Conservation (phyloP, 2,329 filamentous ascomycete genomes). For the Colletotrichum sp. region DNA sequence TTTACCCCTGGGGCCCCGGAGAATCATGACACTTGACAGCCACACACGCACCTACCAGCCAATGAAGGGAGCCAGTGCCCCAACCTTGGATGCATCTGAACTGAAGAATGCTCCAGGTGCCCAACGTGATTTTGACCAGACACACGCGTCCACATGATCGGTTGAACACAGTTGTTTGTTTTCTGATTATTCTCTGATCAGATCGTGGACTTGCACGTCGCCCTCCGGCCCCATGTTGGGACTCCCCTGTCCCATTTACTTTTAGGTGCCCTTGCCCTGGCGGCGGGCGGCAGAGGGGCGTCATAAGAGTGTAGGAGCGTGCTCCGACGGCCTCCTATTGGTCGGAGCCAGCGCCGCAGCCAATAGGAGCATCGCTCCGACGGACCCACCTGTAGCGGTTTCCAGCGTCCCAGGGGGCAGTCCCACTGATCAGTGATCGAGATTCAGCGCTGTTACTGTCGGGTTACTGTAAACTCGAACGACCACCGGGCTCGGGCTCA, state of each 20-base stretch:
- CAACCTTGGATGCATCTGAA: neutral
- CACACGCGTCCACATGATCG: neutral
- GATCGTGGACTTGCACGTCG: neutral
- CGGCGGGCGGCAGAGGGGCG: neutral
- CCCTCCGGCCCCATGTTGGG: neutral
- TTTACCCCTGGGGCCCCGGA: neutral
- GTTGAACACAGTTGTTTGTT: neutral
- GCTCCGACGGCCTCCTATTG: conserved; percentile 16
- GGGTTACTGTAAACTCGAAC: neutral
- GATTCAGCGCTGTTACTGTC: neutral
- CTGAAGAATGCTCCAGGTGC: neutral
- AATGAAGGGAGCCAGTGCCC: neutral
- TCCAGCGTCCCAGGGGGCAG: neutral
- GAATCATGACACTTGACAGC: neutral
- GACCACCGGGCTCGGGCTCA: neutral
- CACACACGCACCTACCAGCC: neutral
- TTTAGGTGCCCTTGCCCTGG: neutral
- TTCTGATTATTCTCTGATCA: neutral
- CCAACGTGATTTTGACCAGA: neutral
- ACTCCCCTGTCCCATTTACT: neutral
- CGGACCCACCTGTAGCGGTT: neutral
- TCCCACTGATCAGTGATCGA: conserved; percentile 4
- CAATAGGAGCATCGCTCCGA: neutral
- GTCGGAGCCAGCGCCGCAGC: neutral
- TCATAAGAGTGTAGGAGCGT: neutral